Evolutionary conservation across 768 basidiomycete genomes (phyloP).

Genomic region (Boletus reticuloceps): DNA sequence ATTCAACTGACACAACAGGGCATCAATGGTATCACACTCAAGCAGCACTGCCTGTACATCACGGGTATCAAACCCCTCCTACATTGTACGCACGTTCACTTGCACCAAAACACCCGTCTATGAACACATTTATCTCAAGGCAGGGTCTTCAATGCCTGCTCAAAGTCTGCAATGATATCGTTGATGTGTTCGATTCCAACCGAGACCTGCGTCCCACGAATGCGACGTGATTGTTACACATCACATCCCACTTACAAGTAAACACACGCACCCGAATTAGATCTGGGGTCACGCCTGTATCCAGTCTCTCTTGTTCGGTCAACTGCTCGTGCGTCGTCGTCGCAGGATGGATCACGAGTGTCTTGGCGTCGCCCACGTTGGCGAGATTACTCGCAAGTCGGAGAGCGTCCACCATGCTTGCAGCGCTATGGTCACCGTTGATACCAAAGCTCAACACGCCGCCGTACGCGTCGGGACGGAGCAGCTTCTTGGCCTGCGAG

Average conservation of each 20-base stretch:
- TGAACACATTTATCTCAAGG: constrained; percentile 1
- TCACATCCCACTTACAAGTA: not conserved
- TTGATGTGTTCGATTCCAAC: constrained; percentile 44
- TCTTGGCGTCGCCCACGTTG: constrained; percentile 68
- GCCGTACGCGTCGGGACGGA: constrained; percentile 54
- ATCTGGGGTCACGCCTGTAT: constrained; percentile 52
- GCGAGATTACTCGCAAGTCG: constrained; percentile 73
- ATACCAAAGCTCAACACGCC: constrained; percentile 80
- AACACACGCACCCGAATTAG: constrained; percentile 47
- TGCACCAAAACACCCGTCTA: too few relatives aligned
- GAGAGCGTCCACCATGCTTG: constrained; percentile 68
- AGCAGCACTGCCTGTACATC: too few relatives aligned
- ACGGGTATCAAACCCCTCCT: too few relatives aligned
- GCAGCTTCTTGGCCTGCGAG: constrained; percentile 50
- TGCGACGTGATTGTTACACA: not conserved
- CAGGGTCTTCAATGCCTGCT: constrained; percentile 34
- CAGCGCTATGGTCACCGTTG: constrained; percentile 50
- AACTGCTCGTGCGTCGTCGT: constrained; percentile 62
- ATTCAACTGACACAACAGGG: too few relatives aligned
- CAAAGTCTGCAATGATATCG: constrained; percentile 49
- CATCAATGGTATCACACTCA: too few relatives aligned
- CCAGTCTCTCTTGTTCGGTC: constrained; percentile 43
- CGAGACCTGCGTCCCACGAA: constrained; percentile 31
- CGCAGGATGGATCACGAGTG: constrained; percentile 58
- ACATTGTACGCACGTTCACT: too few relatives aligned